Evolutionary conservation across 108 stramenopile genomes (phyloP), one percentile per base, ranked within the genome.

Genomic region (Nannochloropsis gaditana): DNA sequence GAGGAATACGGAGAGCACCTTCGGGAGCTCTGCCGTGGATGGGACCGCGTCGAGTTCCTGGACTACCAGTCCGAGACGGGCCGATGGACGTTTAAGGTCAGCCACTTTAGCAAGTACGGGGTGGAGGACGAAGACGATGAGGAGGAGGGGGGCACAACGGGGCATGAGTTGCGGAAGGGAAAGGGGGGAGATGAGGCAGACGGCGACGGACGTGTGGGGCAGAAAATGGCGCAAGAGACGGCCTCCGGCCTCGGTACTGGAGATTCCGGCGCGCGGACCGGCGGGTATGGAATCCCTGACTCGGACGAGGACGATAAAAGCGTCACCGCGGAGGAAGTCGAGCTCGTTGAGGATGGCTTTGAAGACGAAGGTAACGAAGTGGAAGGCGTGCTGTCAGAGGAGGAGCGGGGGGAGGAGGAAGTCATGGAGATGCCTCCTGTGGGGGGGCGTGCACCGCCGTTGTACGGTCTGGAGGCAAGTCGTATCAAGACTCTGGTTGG

Each of bases 91-190:
- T 94, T 98, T 84, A 93, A 92, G 82, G 95, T 95, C 9, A 84
- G 87, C 43, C 97, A 98, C 88, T 98, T 97, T 86, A 95, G 95
- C 85, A 94, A 96, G 79, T 98, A 98, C 84, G 94, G 91, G 6
- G 86, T 97, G 84, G 91, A 90, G 43, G 96, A 96, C 82, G 50
- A 79, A 45, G 88, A 89, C 10, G 84, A 84, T 19, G 83, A 84
- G 0, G 87, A 82, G 41, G 86, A 81, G 44, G 79, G 42, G 79
- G 31, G 31, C 31, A 31, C 31, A 31, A 31, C 31, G 31, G 31
- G 31, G 31, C 31, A 0, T 31, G 83, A 80, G 21, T 6, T 11
- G 19, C 9, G 21, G 2, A 31, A 19, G 21, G 80, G 9, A 19
- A 80, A 19, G 21, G 80, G 21, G 9, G 15, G 15, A 15, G 50